Conservation (phyloP, 2,329 filamentous ascomycete genomes). For the Penicillium sp. region DNA sequence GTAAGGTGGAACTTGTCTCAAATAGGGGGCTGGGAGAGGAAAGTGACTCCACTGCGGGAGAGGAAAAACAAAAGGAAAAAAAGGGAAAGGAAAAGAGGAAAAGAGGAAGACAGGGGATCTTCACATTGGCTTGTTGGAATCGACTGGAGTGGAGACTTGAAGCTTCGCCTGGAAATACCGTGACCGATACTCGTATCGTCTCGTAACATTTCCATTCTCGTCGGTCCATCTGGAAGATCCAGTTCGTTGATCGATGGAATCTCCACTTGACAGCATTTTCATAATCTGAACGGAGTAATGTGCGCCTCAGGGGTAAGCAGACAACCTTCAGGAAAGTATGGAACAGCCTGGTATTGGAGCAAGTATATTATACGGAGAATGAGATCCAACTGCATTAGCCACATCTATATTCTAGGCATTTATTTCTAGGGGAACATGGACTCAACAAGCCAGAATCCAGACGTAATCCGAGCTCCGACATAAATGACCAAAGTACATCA, state of each 20-base stretch:
- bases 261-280: neutral
- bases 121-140: neutral
- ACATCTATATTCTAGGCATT: neutral
- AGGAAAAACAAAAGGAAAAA: neutral
- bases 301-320: neutral
- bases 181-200: conserved; percentile 2
- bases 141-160: conserved; percentile 6
- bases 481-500: neutral
- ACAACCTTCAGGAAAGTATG: neutral
- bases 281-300: no score
- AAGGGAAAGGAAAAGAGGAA: neutral
- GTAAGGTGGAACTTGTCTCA: neutral
- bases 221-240: neutral
- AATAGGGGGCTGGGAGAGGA: neutral
- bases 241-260: conserved; percentile 5
- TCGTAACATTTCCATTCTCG: neutral
- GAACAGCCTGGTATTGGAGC: neutral
- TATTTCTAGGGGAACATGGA: neutral
- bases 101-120: neutral
- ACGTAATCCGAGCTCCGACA: no score
- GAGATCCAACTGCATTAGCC: neutral
- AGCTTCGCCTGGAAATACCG: conserved; percentile 6
- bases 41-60: conserved; percentile 1
- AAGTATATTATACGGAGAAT: neutral
- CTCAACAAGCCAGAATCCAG: neutral